phyloP scores from a whole-genome alignment of 106 monocot genomes.

The Triglochin maritima region DNA sequence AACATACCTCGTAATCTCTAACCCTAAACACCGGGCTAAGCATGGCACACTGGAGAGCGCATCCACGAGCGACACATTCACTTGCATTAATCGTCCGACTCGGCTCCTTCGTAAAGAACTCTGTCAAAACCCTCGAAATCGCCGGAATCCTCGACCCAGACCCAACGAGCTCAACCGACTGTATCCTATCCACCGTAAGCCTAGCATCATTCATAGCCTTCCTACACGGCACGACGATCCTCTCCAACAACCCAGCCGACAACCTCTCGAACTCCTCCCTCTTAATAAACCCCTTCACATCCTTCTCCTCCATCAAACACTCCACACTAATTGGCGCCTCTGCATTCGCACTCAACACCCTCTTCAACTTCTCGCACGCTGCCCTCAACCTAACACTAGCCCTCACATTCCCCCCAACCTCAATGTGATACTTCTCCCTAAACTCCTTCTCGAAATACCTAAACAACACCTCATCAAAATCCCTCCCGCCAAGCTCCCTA shows the following conservation, averaged over 20 bases:
- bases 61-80: slow-evolving; percentile 8
- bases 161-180: slow-evolving; percentile 74
- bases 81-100: slow-evolving; percentile 78
- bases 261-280: slow-evolving; percentile 85
- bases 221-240: slow-evolving; percentile 44
- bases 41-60: slow-evolving; percentile 78
- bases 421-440: slow-evolving; percentile 50
- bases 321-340: slow-evolving; percentile 66
- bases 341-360: slow-evolving; percentile 72
- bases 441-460: slow-evolving; percentile 51
- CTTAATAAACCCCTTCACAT: slow-evolving; percentile 71
- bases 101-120: slow-evolving; percentile 54
- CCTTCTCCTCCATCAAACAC: slow-evolving; percentile 94
- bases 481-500: slow-evolving; percentile 64
- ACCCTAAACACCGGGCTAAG: slow-evolving; percentile 77
- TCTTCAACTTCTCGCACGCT: slow-evolving; percentile 87
- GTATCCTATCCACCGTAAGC: slow-evolving; percentile 30
- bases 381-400: slow-evolving; percentile 48
- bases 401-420: slow-evolving; percentile 48
- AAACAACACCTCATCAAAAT: slow-evolving; percentile 79
- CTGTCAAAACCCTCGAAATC: slow-evolving; percentile 40
- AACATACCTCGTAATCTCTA: slow-evolving; percentile 66
- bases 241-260: slow-evolving; percentile 43
- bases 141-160: slow-evolving; percentile 80
- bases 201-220: slow-evolving; percentile 40